phyloP scores from a whole-genome alignment of 495 filamentous ascomycete species.

The Hypoxylon fragiforme region DNA sequence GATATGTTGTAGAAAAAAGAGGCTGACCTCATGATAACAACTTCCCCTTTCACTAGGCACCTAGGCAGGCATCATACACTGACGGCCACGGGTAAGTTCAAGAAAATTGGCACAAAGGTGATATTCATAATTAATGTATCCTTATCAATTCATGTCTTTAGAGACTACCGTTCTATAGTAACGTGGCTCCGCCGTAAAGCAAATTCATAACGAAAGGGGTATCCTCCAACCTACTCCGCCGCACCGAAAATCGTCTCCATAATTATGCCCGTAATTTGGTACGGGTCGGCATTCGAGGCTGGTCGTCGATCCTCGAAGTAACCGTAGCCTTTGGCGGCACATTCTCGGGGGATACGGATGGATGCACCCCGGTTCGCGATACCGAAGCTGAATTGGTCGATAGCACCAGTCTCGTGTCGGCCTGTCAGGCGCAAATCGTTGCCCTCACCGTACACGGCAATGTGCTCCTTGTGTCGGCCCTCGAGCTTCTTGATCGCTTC shows the following conservation, averaged over 20 bases:
- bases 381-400: conserved; percentile 93
- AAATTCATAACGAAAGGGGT: conserved; percentile 29
- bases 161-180: conserved; percentile 28
- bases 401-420: conserved; percentile 89
- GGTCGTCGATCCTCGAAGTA: conserved; percentile 98
- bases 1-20: neutral
- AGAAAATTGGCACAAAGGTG: neutral
- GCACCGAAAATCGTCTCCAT: conserved; percentile 65
- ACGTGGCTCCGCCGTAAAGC: conserved; percentile 22
- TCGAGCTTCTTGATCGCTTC: conserved; percentile 83
- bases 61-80: too few relatives aligned
- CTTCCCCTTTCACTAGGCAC: too few relatives aligned
- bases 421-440: conserved; percentile 91
- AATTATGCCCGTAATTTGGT: conserved; percentile 93
- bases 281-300: conserved; percentile 93
- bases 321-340: conserved; percentile 90
- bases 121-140: neutral
- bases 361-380: conserved; percentile 94
- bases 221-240: conserved; percentile 30
- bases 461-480: conserved; percentile 90
- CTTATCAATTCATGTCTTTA: conserved; percentile 29
- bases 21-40: too few relatives aligned
- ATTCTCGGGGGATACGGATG: conserved; percentile 90
- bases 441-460: conserved; percentile 94
- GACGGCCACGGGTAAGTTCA: neutral